Evolutionary conservation across 1,139 yeast genomes (phyloP).

Genomic region (Hansenula sp.): DNA sequence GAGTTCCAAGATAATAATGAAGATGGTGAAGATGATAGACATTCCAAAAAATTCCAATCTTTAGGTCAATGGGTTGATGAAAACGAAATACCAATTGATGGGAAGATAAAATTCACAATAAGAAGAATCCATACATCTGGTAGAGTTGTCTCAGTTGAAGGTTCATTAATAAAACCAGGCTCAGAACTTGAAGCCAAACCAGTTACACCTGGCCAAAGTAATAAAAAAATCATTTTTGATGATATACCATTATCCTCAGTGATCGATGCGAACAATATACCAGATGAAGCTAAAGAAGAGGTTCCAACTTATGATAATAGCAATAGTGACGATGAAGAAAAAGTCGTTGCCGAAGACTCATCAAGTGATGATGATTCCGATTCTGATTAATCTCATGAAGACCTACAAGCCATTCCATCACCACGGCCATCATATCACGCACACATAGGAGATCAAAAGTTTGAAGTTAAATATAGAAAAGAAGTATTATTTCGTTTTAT

Average conservation of each 20-base stretch:
- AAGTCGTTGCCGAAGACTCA: constrained; percentile 26
- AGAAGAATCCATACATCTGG: constrained; percentile 75
- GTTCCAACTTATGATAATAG: constrained; percentile 15
- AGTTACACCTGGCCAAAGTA: constrained; percentile 32
- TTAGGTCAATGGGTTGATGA: constrained; percentile 88
- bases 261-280: constrained; percentile 19
- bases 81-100: constrained; percentile 69
- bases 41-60: constrained; percentile 31
- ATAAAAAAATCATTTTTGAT: constrained; percentile 36
- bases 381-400: constrained; percentile 15
- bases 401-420: background rate
- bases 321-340: constrained; percentile 23
- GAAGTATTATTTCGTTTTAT: background rate
- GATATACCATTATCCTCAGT: constrained; percentile 24
- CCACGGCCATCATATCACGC: background rate
- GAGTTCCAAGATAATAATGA: constrained; percentile 25
- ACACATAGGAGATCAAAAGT: background rate
- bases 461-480: background rate
- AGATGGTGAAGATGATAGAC: constrained; percentile 24
- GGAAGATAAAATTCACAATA: constrained; percentile 72
- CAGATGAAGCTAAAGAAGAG: constrained; percentile 7
- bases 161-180: constrained; percentile 53
- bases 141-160: constrained; percentile 79
- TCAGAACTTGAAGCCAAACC: constrained; percentile 30
- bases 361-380: constrained; percentile 25